A percentile compares a stretch with the other conserved stretches of the same genome.
Conservation (phyloP, 2,329 filamentous ascomycete species). For the Aureobasidium sp. region DNA sequence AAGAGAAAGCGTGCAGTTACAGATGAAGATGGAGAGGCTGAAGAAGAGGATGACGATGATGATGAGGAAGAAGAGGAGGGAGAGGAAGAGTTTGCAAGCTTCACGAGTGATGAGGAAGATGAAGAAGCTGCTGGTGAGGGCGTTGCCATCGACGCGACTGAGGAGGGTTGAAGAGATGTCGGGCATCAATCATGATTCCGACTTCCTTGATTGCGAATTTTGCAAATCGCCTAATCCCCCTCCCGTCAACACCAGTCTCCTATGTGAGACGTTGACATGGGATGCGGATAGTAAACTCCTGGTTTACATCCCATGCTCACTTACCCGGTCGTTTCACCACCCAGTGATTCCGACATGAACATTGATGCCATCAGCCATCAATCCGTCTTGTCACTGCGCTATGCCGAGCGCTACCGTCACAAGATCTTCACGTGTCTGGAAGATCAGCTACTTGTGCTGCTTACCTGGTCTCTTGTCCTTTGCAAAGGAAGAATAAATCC, state of each 20-base stretch:
- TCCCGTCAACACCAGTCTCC: neutral
- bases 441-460: neutral
- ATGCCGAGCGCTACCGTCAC: neutral
- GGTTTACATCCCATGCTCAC: neutral
- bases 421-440: neutral
- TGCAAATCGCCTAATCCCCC: neutral
- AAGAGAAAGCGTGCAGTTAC: constrained; percentile 57
- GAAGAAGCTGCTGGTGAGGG: constrained; percentile 9
- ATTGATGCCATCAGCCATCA: neutral
- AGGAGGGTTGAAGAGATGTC: constrained; percentile 9
- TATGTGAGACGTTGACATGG: neutral
- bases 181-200: neutral
- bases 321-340: neutral
- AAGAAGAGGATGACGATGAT: constrained; percentile 26
- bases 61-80: constrained; percentile 44
- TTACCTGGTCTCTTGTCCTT: neutral
- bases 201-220: neutral
- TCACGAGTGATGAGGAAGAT: constrained; percentile 22
- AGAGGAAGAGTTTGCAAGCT: constrained; percentile 21
- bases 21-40: constrained; percentile 25
- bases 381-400: neutral
- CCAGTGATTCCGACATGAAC: neutral
- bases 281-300: neutral
- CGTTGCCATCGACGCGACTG: neutral
- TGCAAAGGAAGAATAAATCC: neutral